These are phyloP conservation scores for Aspergillus steynii DNA, from an alignment of 495 filamentous ascomycete genomes.

Conservation along the genomic window DNA sequence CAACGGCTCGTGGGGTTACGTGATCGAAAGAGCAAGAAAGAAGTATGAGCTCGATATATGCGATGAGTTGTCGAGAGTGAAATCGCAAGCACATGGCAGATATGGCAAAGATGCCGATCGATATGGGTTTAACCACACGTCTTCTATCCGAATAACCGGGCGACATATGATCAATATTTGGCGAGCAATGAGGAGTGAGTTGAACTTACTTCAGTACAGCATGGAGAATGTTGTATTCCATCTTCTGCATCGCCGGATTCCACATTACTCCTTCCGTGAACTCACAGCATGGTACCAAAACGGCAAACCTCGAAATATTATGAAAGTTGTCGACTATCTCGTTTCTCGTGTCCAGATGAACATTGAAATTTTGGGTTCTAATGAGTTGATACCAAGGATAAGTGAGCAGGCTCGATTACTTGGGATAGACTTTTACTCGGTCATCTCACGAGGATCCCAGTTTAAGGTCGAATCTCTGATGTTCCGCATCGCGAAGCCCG, in stretches of 20 bases:
- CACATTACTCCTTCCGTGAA: constrained; percentile 77
- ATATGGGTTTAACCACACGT: constrained; percentile 92
- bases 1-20: constrained; percentile 88
- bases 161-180: constrained; percentile 97
- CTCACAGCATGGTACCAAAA: constrained; percentile 81
- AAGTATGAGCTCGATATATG: constrained; percentile 89
- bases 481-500: constrained; percentile 97
- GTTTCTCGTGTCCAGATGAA: constrained; percentile 75
- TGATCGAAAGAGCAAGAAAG: constrained; percentile 83
- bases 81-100: constrained; percentile 72
- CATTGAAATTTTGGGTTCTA: constrained; percentile 86
- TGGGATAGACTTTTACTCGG: constrained; percentile 94
- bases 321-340: constrained; percentile 79
- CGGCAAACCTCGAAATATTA: constrained; percentile 63
- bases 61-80: constrained; percentile 88
- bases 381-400: constrained; percentile 84
- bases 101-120: constrained; percentile 83
- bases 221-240: constrained; percentile 98
- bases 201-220: constrained; percentile 88
- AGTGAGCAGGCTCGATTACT: constrained; percentile 94
- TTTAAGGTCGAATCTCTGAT: constrained; percentile 98
- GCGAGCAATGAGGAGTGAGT: constrained; percentile 89
- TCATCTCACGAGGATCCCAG: constrained; percentile 90
- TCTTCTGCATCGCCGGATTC: constrained; percentile 84
- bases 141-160: constrained; percentile 82